A percentile compares a stretch with the other conserved stretches of the same genome.
Evolutionary conservation across 805 yeast species (phyloP).

Genomic region (Metschnikowia sp.): DNA sequence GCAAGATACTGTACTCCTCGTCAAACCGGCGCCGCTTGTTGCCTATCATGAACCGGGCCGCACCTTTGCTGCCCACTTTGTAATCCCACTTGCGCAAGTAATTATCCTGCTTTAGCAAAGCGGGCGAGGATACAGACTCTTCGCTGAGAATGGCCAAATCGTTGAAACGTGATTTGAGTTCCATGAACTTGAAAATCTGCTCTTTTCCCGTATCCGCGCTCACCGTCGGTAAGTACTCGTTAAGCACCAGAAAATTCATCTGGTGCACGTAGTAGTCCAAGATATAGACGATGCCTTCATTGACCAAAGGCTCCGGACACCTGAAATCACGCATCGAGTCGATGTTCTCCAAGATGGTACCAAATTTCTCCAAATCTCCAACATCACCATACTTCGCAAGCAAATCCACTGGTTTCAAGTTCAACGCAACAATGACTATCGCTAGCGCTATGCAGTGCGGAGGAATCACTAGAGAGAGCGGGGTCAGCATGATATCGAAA

Average conservation of each 20-base stretch:
- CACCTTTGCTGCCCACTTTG: slow-evolving; percentile 35
- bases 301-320: slow-evolving; percentile 42
- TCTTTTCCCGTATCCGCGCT: slow-evolving; percentile 41
- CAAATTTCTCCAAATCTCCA: slow-evolving; percentile 14
- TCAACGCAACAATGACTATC: slow-evolving; percentile 56
- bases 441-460: slow-evolving; percentile 75
- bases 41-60: slow-evolving; percentile 51
- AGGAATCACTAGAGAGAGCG: slow-evolving; percentile 64
- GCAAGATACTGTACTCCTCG: slow-evolving; percentile 27
- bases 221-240: slow-evolving; percentile 37
- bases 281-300: slow-evolving; percentile 54
- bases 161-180: slow-evolving; percentile 40
- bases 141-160: slow-evolving; percentile 36
- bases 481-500: slow-evolving; percentile 71
- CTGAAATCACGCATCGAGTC: slow-evolving; percentile 36
- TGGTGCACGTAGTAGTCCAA: slow-evolving; percentile 60
- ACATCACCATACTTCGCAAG: slow-evolving; percentile 20
- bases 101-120: slow-evolving; percentile 40
- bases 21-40: slow-evolving; percentile 46
- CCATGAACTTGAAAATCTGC: slow-evolving; percentile 45
- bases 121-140: slow-evolving; percentile 21
- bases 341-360: slow-evolving; percentile 28
- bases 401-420: slow-evolving; percentile 39
- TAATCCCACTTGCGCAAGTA: slow-evolving; percentile 47
- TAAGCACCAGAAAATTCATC: slow-evolving; percentile 49